Base-by-base conservation (phyloP, 2,329 filamentous ascomycete species). In the Coniochaeta ligniaria region DNA sequence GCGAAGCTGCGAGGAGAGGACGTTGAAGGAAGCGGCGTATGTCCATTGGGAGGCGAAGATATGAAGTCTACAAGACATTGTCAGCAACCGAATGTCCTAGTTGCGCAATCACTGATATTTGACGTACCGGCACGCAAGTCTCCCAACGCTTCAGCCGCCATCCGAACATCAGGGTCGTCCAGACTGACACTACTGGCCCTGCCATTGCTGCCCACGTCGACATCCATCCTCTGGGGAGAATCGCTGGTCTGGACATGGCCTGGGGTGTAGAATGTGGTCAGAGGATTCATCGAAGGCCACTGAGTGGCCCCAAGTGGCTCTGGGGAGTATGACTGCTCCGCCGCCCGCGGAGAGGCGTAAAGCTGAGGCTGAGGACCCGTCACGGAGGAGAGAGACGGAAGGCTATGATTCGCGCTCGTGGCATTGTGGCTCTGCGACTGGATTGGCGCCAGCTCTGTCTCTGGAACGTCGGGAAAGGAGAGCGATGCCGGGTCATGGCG, bases 71-170 rank as follows among this genome's bases (percentile, higher is more conserved):
- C 38, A 20, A 26, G 35, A 3, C 5, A 26, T 38, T 33, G 57
- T 38, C 24, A 28, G n/a, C 31, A 28, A 22, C 36, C 60, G 59
- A 24, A 22, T 12, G 41, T 24, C 14, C 22, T 56, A 22, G 50
- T n/a, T 8, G 41, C 61, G 47, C 63, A 58, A 38, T 17, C 24
- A 28, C 17, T n/a, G 47, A 17, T 16, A n/a, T 5, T 26, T 12
- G 31, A 74, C 81, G 70, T 77, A 92, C 89, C 88, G 67, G 89
- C 86, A 74, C 87, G 82, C 62, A 93, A 79, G 66, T 91, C 88
- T 57, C 89, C 89, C 16, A 93, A 76, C 8, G 90, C 90, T 73
- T 92, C 88, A 33, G 90, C 90, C 26, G 90, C 90, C 66, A 88
- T 78, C 47, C 85, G 80, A 38, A 89, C 86, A 67, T 88, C 85